A percentile compares a stretch with the other conserved stretches of the same genome.
phyloP scores from a whole-genome alignment of 1,284 basidiomycete genomes.

The Kalmanozyma brasiliensis region DNA sequence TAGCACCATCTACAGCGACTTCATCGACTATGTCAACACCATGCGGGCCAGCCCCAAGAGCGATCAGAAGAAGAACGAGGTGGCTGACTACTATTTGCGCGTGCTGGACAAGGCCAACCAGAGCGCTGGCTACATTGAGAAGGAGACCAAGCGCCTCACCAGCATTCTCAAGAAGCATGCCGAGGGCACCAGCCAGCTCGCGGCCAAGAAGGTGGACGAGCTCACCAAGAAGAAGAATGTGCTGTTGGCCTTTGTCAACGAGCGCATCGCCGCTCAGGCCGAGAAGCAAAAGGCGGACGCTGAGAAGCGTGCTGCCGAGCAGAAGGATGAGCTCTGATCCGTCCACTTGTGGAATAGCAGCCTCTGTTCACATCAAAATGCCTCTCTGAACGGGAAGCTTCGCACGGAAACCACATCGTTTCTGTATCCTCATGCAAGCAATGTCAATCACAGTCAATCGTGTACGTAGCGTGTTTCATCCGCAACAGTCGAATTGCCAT shows the following conservation, averaged over 20 bases:
- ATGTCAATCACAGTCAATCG: too few relatives aligned
- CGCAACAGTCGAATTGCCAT: too few relatives aligned
- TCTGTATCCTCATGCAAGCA: too few relatives aligned
- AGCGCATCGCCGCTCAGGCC: conserved; percentile 49
- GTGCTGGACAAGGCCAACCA: conserved; percentile 89
- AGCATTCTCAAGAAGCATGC: conserved; percentile 78
- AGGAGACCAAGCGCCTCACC: conserved; percentile 80
- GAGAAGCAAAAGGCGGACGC: conserved; percentile 44
- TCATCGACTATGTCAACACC: conserved; percentile 68
- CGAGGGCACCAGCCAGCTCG: conserved; percentile 70
- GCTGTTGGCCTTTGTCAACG: conserved; percentile 76
- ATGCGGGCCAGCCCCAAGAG: conserved; percentile 50
- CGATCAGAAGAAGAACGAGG: conserved; percentile 67
- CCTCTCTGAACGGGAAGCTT: too few relatives aligned
- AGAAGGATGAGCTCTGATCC: conserved; percentile 45
- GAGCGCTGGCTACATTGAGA: conserved; percentile 79
- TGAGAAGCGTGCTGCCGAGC: conserved; percentile 29
- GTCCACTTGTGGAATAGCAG: too few relatives aligned
- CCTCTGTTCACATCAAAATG: too few relatives aligned
- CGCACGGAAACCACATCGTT: too few relatives aligned
- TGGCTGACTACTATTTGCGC: conserved; percentile 81
- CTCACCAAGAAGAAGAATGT: conserved; percentile 91
- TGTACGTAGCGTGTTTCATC: too few relatives aligned
- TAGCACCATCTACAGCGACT: conserved; percentile 74
- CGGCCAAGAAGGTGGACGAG: conserved; percentile 86